A percentile compares a stretch with the other conserved stretches of the same genome.
phyloP scores from a whole-genome alignment of 352 stramenopile species.

The Thalassiosira sp. region DNA sequence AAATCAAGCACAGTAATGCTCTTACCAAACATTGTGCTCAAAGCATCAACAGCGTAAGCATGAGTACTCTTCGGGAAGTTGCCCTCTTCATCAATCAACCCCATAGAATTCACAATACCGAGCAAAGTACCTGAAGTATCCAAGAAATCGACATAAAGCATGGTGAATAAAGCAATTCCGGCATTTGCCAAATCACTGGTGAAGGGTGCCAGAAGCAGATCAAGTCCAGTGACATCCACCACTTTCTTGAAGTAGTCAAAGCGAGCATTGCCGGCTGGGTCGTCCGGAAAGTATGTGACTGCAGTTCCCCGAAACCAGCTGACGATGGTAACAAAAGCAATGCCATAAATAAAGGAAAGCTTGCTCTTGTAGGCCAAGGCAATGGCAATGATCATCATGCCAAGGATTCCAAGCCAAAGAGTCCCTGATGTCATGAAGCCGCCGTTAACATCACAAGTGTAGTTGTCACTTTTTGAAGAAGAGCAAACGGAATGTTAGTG shows the following conservation, averaged over 20 bases:
- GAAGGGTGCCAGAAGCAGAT: slow-evolving; percentile 55
- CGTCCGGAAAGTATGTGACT: slow-evolving; percentile 69
- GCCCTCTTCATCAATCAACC: slow-evolving; percentile 60
- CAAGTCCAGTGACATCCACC: slow-evolving; percentile 54
- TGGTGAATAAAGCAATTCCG: slow-evolving; percentile 66
- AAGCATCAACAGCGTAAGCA: slow-evolving; percentile 70
- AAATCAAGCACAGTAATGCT: neutral
- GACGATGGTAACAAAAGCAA: slow-evolving; percentile 72
- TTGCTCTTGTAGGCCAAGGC: slow-evolving; percentile 63
- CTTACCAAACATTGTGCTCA: slow-evolving; percentile 70
- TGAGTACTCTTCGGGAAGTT: slow-evolving; percentile 57
- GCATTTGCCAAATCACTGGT: slow-evolving; percentile 36
- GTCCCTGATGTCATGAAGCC: slow-evolving; percentile 56
- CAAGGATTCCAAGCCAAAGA: slow-evolving; percentile 74
- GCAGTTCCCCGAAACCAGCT: slow-evolving; percentile 69
- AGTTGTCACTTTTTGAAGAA: slow-evolving; percentile 34
- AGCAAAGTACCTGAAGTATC: slow-evolving; percentile 67
- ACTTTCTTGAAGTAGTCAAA: slow-evolving; percentile 76
- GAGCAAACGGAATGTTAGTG: neutral
- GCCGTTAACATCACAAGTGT: slow-evolving; percentile 68
- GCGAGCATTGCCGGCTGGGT: slow-evolving; percentile 34
- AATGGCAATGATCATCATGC: slow-evolving; percentile 70
- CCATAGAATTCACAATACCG: slow-evolving; percentile 42
- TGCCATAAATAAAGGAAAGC: slow-evolving; percentile 64
- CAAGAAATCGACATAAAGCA: slow-evolving; percentile 78